Base-by-base conservation (phyloP, 352 stramenopile genomes). In the Pythium aphanidermatum region DNA sequence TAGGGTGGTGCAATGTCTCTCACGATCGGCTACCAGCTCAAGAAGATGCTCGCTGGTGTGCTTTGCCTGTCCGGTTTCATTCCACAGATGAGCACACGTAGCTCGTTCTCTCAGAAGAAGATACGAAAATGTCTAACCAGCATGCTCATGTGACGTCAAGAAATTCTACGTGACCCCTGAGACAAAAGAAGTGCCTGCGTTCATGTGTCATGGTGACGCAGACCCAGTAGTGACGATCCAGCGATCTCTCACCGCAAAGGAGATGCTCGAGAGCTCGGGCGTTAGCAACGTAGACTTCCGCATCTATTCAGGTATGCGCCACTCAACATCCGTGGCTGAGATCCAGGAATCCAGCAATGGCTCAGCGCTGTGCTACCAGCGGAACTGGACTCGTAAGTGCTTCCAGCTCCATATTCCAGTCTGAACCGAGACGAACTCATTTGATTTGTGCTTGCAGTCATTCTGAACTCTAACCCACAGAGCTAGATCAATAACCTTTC, bases 1-100 rank as follows among this genome's bases (percentile, higher is more conserved):
- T 55, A 86, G 70, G 95, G 95, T 19, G 93, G 81, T 2, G 91
- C 92, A 8, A 55, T 98, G 44, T 90, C 74, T 34, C 64, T 98
- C 0, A 86, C 81, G 51, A 91, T 73, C 14, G 75, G 70, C 6
- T 91, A 67, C 52, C 77, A 90, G 52, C 70, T 72, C 12, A 69
- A 72, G 37, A 57, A 59, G 19, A 61, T 68, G 20, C 59, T 92
- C 9, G 83, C 70, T 1, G 83, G 83, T 7, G 51, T 90, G 16
- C 58, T 92, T 21, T 58, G 69, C 28, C 72, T 93, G 53, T 92
- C 75, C 4, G 77, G 77, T 6, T 88, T 85, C 41, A 64, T 95
- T 24, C 76, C 83, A 7, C 80, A 79, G 46, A 46, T 58, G 24
- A 44, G 51, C 19, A 63, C 78, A 59, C 46, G 9, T 34, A 14